These are phyloP conservation scores for Triangularia verruculosa DNA, from an alignment of 2,329 filamentous ascomycete genomes.

Conservation along the genomic window DNA sequence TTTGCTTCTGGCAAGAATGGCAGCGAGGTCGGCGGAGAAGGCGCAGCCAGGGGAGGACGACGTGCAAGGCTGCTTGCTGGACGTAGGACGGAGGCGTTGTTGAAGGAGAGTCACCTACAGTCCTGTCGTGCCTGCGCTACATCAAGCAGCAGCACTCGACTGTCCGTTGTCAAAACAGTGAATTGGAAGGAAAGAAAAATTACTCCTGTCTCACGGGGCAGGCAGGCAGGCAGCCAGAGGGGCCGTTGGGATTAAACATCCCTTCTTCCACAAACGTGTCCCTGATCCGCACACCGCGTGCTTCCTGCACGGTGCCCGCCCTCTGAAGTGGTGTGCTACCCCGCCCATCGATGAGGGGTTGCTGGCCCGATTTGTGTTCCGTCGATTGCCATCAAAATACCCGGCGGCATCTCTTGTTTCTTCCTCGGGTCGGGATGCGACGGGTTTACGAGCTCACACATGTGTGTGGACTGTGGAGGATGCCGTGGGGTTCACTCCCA, in stretches of 20 bases:
- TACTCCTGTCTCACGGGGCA: background rate
- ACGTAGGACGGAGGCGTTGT: background rate
- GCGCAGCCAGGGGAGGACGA: background rate
- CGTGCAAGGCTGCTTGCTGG: background rate
- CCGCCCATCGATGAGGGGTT: background rate
- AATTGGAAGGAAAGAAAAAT: conserved; percentile 7
- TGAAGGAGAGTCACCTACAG: conserved; percentile 14
- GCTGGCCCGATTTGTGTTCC: background rate
- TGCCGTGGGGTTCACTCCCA: conserved; percentile 1
- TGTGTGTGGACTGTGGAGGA: too few relatives aligned
- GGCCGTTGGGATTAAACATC: background rate
- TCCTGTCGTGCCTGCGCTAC: conserved; percentile 12
- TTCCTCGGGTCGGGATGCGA: background rate
- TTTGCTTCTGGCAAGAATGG: background rate
- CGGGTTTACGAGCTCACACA: background rate
- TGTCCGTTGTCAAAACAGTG: conserved; percentile 5
- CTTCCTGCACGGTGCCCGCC: background rate
- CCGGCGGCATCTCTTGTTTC: background rate
- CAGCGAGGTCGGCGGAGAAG: conserved; percentile 9
- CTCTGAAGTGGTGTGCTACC: background rate
- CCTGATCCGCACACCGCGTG: background rate
- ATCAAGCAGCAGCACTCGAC: conserved; percentile 8
- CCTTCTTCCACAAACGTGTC: background rate
- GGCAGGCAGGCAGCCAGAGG: background rate
- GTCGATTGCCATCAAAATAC: conserved; percentile 1